phyloP scores from a whole-genome alignment of 2,329 filamentous ascomycete genomes.

The Claviceps pusilla region DNA sequence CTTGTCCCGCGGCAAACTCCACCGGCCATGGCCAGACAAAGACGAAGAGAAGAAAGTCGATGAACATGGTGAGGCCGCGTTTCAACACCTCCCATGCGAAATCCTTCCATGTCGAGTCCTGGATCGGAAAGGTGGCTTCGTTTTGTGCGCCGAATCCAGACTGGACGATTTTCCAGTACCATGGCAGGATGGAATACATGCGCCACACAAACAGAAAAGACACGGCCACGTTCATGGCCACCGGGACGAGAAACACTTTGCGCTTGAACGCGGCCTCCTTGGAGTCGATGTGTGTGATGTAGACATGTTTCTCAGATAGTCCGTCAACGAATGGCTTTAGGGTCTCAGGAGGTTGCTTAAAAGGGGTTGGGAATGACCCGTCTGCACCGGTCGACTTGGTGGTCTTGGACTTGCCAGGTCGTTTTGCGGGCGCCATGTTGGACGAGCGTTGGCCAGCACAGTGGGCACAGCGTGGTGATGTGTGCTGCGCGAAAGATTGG shows the following conservation, averaged over 20 bases:
- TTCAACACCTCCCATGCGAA: conserved; percentile 41
- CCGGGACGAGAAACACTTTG: conserved; percentile 68
- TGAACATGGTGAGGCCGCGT: conserved; percentile 50
- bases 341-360: conserved; percentile 47
- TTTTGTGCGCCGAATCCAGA: conserved; percentile 52
- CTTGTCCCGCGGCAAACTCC: conserved; percentile 50
- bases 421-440: conserved; percentile 21
- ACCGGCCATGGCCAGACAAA: conserved; percentile 61
- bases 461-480: background rate
- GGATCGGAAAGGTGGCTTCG: conserved; percentile 48
- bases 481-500: background rate
- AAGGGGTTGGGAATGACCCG: conserved; percentile 43
- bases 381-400: conserved; percentile 11
- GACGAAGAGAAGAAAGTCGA: conserved; percentile 57
- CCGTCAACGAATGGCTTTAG: conserved; percentile 51
- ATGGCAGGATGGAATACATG: conserved; percentile 51
- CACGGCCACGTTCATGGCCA: conserved; percentile 60
- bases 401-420: conserved; percentile 17
- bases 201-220: conserved; percentile 51
- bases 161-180: conserved; percentile 54
- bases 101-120: conserved; percentile 38
- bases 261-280: conserved; percentile 58
- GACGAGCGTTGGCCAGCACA: background rate
- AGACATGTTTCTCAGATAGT: conserved; percentile 56
- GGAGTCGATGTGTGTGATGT: conserved; percentile 70